Conservation (phyloP, 495 filamentous ascomycete genomes). For the Annulohypoxylon stygium region DNA sequence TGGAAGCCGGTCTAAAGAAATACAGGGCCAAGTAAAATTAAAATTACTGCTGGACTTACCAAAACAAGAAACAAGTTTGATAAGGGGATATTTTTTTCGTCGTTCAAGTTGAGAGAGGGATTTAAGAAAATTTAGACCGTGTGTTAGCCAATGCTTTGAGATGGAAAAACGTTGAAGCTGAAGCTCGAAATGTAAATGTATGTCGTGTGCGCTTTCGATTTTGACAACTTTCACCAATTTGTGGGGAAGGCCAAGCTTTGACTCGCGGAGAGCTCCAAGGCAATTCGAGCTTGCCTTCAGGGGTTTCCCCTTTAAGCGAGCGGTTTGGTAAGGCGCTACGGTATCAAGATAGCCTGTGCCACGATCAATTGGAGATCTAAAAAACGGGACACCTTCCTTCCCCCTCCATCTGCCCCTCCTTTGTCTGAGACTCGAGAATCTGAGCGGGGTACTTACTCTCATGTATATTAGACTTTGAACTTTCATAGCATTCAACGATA, state of each 20-base stretch:
- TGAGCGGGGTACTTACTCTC: slow-evolving; percentile 25
- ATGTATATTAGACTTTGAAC: neutral
- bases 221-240: slow-evolving; percentile 54
- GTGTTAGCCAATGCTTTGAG: slow-evolving; percentile 26
- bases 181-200: slow-evolving; percentile 39
- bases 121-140: slow-evolving; percentile 24
- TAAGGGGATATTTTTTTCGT: neutral
- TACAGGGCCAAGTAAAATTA: neutral
- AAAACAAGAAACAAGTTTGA: slow-evolving; percentile 11
- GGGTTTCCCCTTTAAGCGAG: slow-evolving; percentile 34
- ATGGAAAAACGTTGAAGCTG: slow-evolving; percentile 25
- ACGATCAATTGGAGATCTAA: slow-evolving; percentile 12
- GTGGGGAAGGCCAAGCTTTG: slow-evolving; percentile 45
- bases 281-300: slow-evolving; percentile 14
- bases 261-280: slow-evolving; percentile 22
- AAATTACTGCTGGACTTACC: slow-evolving; percentile 33
- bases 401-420: slow-evolving; percentile 25
- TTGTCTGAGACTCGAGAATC: slow-evolving; percentile 20
- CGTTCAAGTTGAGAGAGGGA: neutral
- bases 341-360: slow-evolving; percentile 4
- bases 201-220: slow-evolving; percentile 49
- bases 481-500: neutral
- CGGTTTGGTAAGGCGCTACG: neutral
- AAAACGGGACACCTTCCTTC: neutral
- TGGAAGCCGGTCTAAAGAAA: slow-evolving; percentile 3